Conservation (phyloP, 2,329 filamentous ascomycete species). For the Neonectria ditissima region DNA sequence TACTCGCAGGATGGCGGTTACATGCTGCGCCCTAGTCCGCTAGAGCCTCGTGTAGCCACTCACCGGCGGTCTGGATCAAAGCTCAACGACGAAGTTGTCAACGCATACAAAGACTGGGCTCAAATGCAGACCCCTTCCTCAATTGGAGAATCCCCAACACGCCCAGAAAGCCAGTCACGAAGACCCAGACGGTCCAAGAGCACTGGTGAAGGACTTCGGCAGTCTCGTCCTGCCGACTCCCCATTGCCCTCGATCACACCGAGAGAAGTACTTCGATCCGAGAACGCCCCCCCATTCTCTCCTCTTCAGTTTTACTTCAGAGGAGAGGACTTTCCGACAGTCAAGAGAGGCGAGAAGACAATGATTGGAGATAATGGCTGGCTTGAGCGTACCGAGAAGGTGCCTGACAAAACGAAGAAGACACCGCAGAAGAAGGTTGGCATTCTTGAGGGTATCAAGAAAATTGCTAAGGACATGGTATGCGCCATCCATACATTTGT, state of each 20-base stretch:
- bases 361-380: conserved; percentile 68
- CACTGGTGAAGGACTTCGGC: conserved; percentile 40
- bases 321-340: conserved; percentile 51
- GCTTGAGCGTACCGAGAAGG: conserved; percentile 60
- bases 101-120: conserved; percentile 46
- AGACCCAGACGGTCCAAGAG: conserved; percentile 47
- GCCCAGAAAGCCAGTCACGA: conserved; percentile 33
- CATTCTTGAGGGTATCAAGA: conserved; percentile 61
- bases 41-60: conserved; percentile 30
- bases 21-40: conserved; percentile 36
- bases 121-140: conserved; percentile 36
- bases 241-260: conserved; percentile 29
- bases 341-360: conserved; percentile 60
- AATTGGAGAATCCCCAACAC: conserved; percentile 29
- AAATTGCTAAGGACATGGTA: conserved; percentile 67
- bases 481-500: conserved; percentile 29
- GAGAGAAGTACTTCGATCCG: conserved; percentile 5
- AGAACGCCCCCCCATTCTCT: conserved; percentile 51
- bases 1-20: conserved; percentile 41
- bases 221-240: conserved; percentile 23
- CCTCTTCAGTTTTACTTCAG: conserved; percentile 58
- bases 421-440: conserved; percentile 53
- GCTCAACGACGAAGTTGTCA: conserved; percentile 33
- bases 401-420: conserved; percentile 41
- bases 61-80: conserved; percentile 37